phyloP scores from a whole-genome alignment of 177 flowering plant genomes.

The Vitis hybrid region DNA sequence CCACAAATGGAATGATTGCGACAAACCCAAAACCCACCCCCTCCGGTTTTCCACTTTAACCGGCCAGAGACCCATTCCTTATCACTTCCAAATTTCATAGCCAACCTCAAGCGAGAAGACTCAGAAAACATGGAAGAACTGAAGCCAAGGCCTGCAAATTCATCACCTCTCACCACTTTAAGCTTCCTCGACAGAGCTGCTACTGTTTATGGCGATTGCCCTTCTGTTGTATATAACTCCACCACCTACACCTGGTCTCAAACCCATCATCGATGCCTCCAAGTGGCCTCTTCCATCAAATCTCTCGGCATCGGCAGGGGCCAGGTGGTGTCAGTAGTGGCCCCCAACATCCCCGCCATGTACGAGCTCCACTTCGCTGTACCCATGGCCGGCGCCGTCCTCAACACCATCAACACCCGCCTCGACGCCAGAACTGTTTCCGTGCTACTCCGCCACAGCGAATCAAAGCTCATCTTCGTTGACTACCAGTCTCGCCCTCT shows the following conservation, averaged over 20 bases:
- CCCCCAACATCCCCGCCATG: constrained; percentile 24
- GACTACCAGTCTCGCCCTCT: constrained; percentile 13
- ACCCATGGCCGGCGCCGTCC: constrained; percentile 26
- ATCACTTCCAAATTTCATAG: too few species aligned
- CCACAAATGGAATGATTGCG: too few species aligned
- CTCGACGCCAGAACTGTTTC: constrained; percentile 17
- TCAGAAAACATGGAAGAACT: constrained; percentile 14
- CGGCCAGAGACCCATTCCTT: too few species aligned
- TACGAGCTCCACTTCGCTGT: constrained; percentile 33
- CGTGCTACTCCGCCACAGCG: constrained; percentile 17
- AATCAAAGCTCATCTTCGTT: constrained; percentile 29
- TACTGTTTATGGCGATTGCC: constrained; percentile 22
- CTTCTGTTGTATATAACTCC: constrained; percentile 25
- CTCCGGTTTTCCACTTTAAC: too few species aligned
- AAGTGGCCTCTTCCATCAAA: constrained; percentile 20
- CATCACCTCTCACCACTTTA: constrained; percentile 26
- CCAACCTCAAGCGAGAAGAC: too few species aligned
- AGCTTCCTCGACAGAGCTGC: constrained; percentile 32
- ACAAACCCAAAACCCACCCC: too few species aligned
- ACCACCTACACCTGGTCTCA: constrained; percentile 24
- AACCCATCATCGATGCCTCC: constrained; percentile 36
- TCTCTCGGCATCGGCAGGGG: constrained; percentile 19
- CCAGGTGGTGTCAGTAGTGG: constrained; percentile 28
- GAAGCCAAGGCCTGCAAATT: constrained; percentile 23
- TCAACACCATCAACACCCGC: constrained; percentile 25